A percentile compares a stretch with the other conserved stretches of the same genome.
Evolutionary conservation across 805 yeast genomes (phyloP).

Genomic region (Saccharomycopsis fodiens): DNA sequence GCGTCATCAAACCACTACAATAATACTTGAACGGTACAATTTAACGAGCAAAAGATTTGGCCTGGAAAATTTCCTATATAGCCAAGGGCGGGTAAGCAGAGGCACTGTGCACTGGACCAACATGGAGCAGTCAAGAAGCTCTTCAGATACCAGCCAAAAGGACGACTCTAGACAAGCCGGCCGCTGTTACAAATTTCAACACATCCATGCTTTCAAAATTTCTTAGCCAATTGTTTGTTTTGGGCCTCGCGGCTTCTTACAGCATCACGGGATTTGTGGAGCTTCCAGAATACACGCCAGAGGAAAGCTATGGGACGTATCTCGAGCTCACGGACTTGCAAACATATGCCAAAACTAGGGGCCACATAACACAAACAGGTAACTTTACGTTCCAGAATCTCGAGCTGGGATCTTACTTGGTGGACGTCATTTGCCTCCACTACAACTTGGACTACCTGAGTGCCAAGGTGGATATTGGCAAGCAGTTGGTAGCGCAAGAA

Average conservation of each 20-base stretch:
- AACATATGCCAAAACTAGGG: not conserved
- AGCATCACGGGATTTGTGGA: constrained; percentile 10
- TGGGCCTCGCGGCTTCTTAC: not conserved
- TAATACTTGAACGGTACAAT: constrained; percentile 20
- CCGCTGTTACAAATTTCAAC: not conserved
- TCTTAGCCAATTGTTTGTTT: too few relatives aligned
- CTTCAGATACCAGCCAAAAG: not conserved
- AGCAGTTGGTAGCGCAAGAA: not conserved
- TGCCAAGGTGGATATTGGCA: constrained; percentile 7
- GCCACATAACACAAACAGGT: constrained; percentile 5
- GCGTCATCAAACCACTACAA: constrained; percentile 20
- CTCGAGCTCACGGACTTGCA: constrained; percentile 8
- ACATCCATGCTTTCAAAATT: too few relatives aligned
- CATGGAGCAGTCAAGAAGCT: too few relatives aligned
- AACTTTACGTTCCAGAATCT: constrained; percentile 9
- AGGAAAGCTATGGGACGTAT: constrained; percentile 11
- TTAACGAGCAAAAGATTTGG: constrained; percentile 1
- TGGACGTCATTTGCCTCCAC: constrained; percentile 9
- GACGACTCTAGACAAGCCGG: not conserved
- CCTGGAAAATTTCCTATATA: not conserved
- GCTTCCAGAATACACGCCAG: constrained; percentile 3
- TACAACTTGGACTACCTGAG: constrained; percentile 10
- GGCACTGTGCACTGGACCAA: too few relatives aligned
- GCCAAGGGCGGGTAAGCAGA: too few relatives aligned
- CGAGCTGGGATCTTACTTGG: constrained; percentile 10